Base-by-base conservation (phyloP, 2,329 filamentous ascomycete species). In the Biscogniauxia marginata region DNA sequence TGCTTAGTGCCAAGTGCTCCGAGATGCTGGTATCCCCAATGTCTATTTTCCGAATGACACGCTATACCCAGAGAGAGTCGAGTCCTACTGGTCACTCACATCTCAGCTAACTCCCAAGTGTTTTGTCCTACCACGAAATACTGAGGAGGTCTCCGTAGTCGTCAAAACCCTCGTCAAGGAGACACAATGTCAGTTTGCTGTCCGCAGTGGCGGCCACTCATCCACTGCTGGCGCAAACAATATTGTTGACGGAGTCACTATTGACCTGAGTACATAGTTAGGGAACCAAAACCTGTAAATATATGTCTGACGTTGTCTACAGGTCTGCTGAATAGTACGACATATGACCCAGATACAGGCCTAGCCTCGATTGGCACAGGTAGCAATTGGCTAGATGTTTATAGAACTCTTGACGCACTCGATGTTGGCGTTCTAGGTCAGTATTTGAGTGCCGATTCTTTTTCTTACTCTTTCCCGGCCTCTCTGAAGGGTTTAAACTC, bases 161-260 rank as follows among this genome's bases (percentile, higher is more conserved):
- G 21, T 53, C 4, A 21, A 21, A 7, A 16, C 44, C 7, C 21
- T 53, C 18, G 8, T 34, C 18, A n/a, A 7, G 22, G 20, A 45
- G 5, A 16, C 50, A 8, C n/a, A 23, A 3, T 43, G 39, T 3
- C 7, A 8, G 13, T 77, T 77, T 60, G 73, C 75, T 3, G 67
- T 72, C 23, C 71, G 72, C 22, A 71, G 72, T 55, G 75, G 74
- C 19, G 75, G 75, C 1, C 75, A 77, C 63, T 68, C 70, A 16
- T 68, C 70, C 7, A 22, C 6, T 13, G 71, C 73, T 58, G 70
- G 69, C 5, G 63, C 69, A 4, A 71, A 72, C 0, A 75, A 66
- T 49, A 72, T 66, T 50, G 59, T 69, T 8, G 70, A 64, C 1
- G 67, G 67, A 4, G 52, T 71, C 46, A 55, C 66, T 20, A 64